A percentile compares a stretch with the other conserved stretches of the same genome.
phyloP scores from a whole-genome alignment of 139 green algal species.

The Eudorina sp. region DNA sequence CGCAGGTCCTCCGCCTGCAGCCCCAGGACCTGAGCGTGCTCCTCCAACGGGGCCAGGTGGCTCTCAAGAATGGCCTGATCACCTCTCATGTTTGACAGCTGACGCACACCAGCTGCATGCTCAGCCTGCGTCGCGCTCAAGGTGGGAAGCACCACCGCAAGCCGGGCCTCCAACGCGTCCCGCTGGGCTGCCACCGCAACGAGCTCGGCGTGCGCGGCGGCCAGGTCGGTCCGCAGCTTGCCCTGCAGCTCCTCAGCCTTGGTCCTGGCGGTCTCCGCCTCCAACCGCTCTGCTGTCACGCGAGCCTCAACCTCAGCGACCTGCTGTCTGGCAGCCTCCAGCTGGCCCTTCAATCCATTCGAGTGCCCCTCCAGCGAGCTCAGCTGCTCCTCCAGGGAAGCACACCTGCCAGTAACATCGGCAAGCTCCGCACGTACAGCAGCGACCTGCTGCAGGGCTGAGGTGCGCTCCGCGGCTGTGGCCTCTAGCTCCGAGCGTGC shows the following conservation, averaged over 20 bases:
- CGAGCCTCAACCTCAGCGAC: neutral
- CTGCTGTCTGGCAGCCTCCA: neutral
- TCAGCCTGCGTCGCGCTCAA: conserved; percentile 3
- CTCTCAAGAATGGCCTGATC: conserved; percentile 15
- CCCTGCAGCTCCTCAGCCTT: neutral
- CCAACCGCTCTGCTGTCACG: neutral
- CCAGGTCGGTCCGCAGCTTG: neutral
- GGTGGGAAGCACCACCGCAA: neutral
- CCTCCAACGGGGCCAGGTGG: conserved; percentile 18
- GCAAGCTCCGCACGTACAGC: neutral
- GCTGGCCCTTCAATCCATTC: neutral
- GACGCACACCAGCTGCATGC: neutral
- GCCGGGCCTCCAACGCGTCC: neutral
- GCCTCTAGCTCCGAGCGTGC: neutral
- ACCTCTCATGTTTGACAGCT: neutral
- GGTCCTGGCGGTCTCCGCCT: neutral
- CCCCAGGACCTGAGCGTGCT: conserved; percentile 12
- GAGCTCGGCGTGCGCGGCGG: neutral
- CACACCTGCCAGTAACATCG: neutral
- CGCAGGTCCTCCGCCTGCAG: conserved; percentile 25
- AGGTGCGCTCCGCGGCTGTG: neutral
- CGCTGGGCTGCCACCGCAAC: neutral
- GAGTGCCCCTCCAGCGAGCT: neutral
- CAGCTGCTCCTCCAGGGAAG: neutral
- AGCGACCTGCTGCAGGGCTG: conserved; percentile 16